A percentile compares a stretch with the other conserved stretches of the same genome.
Evolutionary conservation across 2,329 filamentous ascomycete genomes (phyloP).

Genomic region (Neofusicoccum cordaticola): DNA sequence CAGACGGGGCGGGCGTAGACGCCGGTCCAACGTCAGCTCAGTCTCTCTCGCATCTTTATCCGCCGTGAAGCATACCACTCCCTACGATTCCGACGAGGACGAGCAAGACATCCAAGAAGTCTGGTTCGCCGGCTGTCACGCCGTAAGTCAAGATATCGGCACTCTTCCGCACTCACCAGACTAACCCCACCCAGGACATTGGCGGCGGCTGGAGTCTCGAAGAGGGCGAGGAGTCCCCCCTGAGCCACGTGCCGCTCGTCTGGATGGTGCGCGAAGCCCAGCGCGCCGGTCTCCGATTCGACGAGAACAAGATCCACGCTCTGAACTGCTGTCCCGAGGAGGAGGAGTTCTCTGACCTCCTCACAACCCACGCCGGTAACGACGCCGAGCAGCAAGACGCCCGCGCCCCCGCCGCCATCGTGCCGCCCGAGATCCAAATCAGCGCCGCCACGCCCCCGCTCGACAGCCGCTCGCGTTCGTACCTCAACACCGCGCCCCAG

Average conservation of each 20-base stretch:
- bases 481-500: neutral
- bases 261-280: constrained; percentile 68
- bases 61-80: constrained; percentile 18
- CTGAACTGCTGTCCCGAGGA: constrained; percentile 60
- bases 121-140: constrained; percentile 77
- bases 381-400: neutral
- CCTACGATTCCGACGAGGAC: constrained; percentile 36
- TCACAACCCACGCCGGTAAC: neutral
- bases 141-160: constrained; percentile 31
- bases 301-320: constrained; percentile 63
- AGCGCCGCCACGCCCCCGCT: constrained; percentile 23
- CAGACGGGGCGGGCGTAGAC: constrained; percentile 16
- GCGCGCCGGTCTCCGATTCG: constrained; percentile 67
- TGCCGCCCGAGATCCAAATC: constrained; percentile 33
- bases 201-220: constrained; percentile 69
- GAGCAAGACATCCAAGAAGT: constrained; percentile 76
- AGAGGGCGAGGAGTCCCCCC: constrained; percentile 54
- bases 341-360: constrained; percentile 9
- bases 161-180: neutral
- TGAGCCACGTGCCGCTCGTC: constrained; percentile 66
- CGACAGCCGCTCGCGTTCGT: neutral
- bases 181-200: constrained; percentile 51
- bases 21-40: constrained; percentile 1
- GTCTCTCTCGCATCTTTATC: neutral
- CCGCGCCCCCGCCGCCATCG: neutral